Conservation (phyloP, 1,139 yeast genomes). For the Pichia sp. region DNA sequence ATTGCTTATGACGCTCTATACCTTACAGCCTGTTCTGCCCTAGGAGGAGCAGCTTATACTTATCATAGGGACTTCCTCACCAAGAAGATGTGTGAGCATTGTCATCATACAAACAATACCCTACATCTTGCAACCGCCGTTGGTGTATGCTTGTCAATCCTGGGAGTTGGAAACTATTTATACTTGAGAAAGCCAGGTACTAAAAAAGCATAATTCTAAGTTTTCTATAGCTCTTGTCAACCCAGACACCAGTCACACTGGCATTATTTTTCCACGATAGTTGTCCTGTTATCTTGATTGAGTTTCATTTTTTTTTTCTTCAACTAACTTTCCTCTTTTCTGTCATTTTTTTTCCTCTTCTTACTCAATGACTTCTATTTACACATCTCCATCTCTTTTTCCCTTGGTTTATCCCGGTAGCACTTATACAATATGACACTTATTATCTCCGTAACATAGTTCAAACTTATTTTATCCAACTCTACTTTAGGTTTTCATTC, state of each 20-base stretch:
- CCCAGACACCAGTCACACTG: not conserved
- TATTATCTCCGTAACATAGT: conserved; percentile 1
- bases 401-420: not conserved
- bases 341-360: not conserved
- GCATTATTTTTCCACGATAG: not conserved
- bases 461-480: not conserved
- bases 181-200: conserved; percentile 12
- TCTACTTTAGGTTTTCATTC: not conserved
- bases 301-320: not conserved
- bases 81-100: conserved; percentile 8
- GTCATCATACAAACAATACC: conserved; percentile 1
- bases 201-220: conserved; percentile 7
- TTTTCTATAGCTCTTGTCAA: not conserved
- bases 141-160: conserved; percentile 7
- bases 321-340: not conserved
- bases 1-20: conserved; percentile 13
- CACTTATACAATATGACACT: not conserved
- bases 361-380: not conserved
- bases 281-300: not conserved
- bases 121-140: conserved; percentile 12
- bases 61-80: conserved; percentile 11
- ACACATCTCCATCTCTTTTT: not conserved
- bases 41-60: conserved; percentile 10
- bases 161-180: conserved; percentile 17
- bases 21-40: conserved; percentile 3